phyloP scores from a whole-genome alignment of 805 yeast species.

The Saturnispora sekii region DNA sequence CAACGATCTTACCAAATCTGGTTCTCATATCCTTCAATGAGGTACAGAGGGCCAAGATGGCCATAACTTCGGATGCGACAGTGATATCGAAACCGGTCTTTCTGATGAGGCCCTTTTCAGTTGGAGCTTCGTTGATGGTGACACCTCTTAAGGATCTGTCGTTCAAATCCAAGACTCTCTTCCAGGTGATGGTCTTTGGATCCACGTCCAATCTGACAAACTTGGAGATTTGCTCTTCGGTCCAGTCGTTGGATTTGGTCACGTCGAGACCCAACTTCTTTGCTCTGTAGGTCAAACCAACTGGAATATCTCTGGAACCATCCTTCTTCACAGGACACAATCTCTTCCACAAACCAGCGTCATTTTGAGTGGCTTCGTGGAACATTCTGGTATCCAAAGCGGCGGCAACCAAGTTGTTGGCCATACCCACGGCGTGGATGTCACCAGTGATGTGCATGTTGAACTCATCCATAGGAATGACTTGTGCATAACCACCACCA shows the following conservation, averaged over 20 bases:
- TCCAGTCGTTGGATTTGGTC: constrained; percentile 71
- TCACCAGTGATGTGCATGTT: constrained; percentile 97
- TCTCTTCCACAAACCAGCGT: constrained; percentile 71
- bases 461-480: constrained; percentile 98
- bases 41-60: constrained; percentile 77
- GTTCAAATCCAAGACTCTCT: constrained; percentile 89
- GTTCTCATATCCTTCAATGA: constrained; percentile 75
- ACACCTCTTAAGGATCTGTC: constrained; percentile 85
- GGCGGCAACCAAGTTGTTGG: constrained; percentile 89
- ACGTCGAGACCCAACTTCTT: constrained; percentile 72
- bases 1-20: constrained; percentile 82
- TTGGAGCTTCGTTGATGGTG: constrained; percentile 85
- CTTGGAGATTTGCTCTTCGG: constrained; percentile 59
- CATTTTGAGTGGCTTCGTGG: constrained; percentile 80
- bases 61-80: constrained; percentile 95
- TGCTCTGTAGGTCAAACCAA: constrained; percentile 68
- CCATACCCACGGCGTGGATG: constrained; percentile 91
- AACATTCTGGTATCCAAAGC: constrained; percentile 96
- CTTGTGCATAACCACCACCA: constrained; percentile 97
- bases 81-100: constrained; percentile 91
- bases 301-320: constrained; percentile 69
- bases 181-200: constrained; percentile 83
- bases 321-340: constrained; percentile 73
- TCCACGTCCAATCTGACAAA: constrained; percentile 85
- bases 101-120: constrained; percentile 83